phyloP scores from a whole-genome alignment of 495 filamentous ascomycete genomes.

The Gamarada debralockiae region DNA sequence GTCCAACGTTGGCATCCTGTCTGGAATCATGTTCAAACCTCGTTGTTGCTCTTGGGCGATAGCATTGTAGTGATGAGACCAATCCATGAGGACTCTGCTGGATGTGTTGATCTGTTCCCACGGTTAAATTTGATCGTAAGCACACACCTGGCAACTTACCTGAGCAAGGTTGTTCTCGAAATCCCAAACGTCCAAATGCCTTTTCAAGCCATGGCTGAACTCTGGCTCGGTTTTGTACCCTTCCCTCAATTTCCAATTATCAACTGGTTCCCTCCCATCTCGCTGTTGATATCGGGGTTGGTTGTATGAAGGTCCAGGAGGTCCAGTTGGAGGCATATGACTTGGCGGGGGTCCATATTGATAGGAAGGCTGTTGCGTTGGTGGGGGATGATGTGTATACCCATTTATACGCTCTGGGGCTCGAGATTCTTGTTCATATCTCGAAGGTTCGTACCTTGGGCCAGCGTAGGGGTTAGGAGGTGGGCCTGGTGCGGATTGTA shows the following conservation, averaged over 20 bases:
- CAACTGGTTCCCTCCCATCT: slow-evolving; percentile 5
- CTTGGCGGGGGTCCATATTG: slow-evolving; percentile 5
- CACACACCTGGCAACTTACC: slow-evolving; percentile 8
- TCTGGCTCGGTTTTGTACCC: slow-evolving; percentile 5
- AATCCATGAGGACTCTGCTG: slow-evolving; percentile 10
- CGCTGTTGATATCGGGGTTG: slow-evolving; percentile 16
- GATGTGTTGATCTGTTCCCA: slow-evolving; percentile 13
- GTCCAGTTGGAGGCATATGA: slow-evolving; percentile 1
- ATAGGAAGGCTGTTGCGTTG: slow-evolving; percentile 8
- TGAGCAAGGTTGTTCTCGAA: slow-evolving; percentile 21
- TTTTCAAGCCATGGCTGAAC: slow-evolving; percentile 20
- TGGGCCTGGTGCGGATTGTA: slow-evolving; percentile 12
- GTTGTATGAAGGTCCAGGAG: slow-evolving; percentile 6
- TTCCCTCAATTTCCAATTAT: slow-evolving; percentile 15
- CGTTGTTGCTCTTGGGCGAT: slow-evolving; percentile 24
- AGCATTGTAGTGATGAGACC: slow-evolving; percentile 18
- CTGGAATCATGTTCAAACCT: slow-evolving; percentile 9
- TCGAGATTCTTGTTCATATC: slow-evolving; percentile 20
- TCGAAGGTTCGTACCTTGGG: slow-evolving; percentile 17
- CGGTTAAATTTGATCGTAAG: background rate
- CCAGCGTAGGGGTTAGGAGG: slow-evolving; percentile 14
- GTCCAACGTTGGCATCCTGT: slow-evolving; percentile 24
- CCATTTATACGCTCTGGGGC: slow-evolving; percentile 17
- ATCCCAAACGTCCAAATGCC: slow-evolving; percentile 22
- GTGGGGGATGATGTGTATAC: slow-evolving; percentile 16